Conservation (phyloP, 495 filamentous ascomycete genomes). For the Aspergillus kassunensis region DNA sequence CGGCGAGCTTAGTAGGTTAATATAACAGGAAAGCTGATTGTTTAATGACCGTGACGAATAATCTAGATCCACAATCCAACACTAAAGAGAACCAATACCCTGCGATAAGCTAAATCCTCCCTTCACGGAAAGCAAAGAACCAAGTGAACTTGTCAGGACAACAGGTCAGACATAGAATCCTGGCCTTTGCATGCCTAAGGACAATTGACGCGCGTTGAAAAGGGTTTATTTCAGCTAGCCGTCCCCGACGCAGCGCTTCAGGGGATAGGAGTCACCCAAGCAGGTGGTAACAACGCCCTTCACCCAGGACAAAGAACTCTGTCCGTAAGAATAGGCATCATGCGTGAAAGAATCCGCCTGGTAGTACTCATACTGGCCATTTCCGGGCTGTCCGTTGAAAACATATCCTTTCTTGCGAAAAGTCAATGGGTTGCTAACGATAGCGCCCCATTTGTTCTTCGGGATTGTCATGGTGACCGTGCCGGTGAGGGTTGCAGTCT, state of each 20-base stretch:
- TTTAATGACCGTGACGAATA: too few species aligned
- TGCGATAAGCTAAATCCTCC: too few species aligned
- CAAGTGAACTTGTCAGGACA: too few species aligned
- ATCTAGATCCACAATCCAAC: too few species aligned
- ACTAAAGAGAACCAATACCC: too few species aligned
- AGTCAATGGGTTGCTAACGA: conserved; percentile 17
- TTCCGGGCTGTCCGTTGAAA: conserved; percentile 12
- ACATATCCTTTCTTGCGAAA: conserved; percentile 13
- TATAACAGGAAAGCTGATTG: too few species aligned
- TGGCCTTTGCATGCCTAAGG: too few species aligned
- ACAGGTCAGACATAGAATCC: too few species aligned
- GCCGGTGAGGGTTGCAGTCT: conserved; percentile 13
- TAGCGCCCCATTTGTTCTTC: conserved; percentile 15
- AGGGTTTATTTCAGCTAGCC: conserved; percentile 9
- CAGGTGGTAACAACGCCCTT: conserved; percentile 17
- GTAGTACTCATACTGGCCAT: conserved; percentile 9
- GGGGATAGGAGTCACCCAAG: conserved; percentile 13
- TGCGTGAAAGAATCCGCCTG: conserved; percentile 17
- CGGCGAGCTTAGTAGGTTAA: too few species aligned
- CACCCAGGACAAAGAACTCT: conserved; percentile 11
- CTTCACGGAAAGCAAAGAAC: too few species aligned
- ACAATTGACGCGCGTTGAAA: too few species aligned
- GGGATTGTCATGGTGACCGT: conserved; percentile 20
- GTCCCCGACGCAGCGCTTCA: conserved; percentile 10
- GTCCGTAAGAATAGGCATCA: not conserved